Evolutionary conservation across 2,329 filamentous ascomycete genomes (phyloP).

Genomic region (Curvularia eragrostidis): DNA sequence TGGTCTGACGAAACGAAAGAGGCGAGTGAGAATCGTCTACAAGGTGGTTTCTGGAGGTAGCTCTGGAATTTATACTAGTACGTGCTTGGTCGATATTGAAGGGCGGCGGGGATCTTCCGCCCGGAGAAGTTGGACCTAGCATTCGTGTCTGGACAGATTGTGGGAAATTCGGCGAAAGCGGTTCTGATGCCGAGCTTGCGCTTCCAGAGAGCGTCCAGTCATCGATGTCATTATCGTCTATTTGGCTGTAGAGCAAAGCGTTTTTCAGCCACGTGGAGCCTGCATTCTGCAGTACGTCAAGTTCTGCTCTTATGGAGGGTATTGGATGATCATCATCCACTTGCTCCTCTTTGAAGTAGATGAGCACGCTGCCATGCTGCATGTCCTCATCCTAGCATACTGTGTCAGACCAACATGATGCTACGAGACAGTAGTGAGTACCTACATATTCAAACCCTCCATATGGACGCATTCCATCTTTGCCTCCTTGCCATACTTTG

Average conservation of each 20-base stretch:
- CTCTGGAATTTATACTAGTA: slow-evolving; percentile 18
- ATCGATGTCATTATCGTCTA: slow-evolving; percentile 45
- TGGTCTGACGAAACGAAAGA: slow-evolving; percentile 19
- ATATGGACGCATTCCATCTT: slow-evolving; percentile 42
- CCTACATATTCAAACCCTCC: slow-evolving; percentile 48
- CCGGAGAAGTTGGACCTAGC: slow-evolving; percentile 35
- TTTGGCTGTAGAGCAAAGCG: slow-evolving; percentile 44
- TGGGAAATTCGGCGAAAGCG: slow-evolving; percentile 25
- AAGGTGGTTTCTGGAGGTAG: slow-evolving; percentile 24
- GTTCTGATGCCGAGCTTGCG: slow-evolving; percentile 27
- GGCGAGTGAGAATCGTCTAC: slow-evolving; percentile 20
- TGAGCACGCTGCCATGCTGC: slow-evolving; percentile 47
- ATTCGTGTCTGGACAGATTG: slow-evolving; percentile 31
- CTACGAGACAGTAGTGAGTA: slow-evolving; percentile 6
- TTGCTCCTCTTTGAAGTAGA: slow-evolving; percentile 52
- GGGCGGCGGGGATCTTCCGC: slow-evolving; percentile 36
- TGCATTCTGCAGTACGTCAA: slow-evolving; percentile 45
- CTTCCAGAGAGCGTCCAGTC: slow-evolving; percentile 39
- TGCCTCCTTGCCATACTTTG: slow-evolving; percentile 46
- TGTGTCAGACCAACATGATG: not conserved
- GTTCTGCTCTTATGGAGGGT: slow-evolving; percentile 46
- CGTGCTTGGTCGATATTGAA: slow-evolving; percentile 42
- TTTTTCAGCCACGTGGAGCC: slow-evolving; percentile 49
- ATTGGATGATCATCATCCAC: slow-evolving; percentile 43
- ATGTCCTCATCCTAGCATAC: slow-evolving; percentile 46